A percentile compares a stretch with the other conserved stretches of the same genome.
phyloP scores from a whole-genome alignment of 2,329 filamentous ascomycete genomes.

The Cercospora sp. region DNA sequence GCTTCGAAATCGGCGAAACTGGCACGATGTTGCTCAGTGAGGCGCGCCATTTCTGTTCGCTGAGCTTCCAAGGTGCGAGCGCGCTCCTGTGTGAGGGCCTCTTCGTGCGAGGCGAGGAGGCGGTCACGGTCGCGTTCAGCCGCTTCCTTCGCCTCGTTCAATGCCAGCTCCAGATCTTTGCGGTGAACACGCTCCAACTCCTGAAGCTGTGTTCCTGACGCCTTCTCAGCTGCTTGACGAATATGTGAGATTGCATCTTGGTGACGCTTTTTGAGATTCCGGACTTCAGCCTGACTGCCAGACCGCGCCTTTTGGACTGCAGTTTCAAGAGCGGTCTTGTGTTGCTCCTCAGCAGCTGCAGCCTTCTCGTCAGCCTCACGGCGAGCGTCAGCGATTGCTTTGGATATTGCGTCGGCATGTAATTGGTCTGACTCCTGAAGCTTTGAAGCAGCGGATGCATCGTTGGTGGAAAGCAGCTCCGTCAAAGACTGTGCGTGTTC shows the following conservation, averaged over 20 bases:
- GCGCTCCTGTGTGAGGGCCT: conserved; percentile 12
- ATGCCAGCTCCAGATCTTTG: conserved; percentile 22
- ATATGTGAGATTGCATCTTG: conserved; percentile 30
- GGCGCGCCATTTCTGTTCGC: conserved; percentile 19
- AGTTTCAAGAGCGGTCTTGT: conserved; percentile 26
- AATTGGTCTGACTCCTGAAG: conserved; percentile 17
- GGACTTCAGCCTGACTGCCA: conserved; percentile 26
- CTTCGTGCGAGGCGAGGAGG: conserved; percentile 15
- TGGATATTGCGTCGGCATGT: conserved; percentile 18
- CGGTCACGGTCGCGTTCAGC: conserved; percentile 16
- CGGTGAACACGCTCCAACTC: conserved; percentile 29
- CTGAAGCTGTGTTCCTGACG: conserved; percentile 21
- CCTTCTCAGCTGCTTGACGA: conserved; percentile 26
- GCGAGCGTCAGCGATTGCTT: conserved; percentile 20
- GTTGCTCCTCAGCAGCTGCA: conserved; percentile 20
- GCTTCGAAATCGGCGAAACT: conserved; percentile 20
- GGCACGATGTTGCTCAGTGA: conserved; percentile 18
- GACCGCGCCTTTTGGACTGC: conserved; percentile 26
- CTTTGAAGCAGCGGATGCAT: conserved; percentile 18
- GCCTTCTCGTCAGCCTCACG: conserved; percentile 23
- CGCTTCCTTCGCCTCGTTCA: conserved; percentile 18
- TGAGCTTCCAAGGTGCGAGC: conserved; percentile 17
- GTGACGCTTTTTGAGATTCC: conserved; percentile 31
- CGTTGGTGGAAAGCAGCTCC: conserved; percentile 20
- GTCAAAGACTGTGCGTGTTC: conserved; percentile 25